Evolutionary conservation across 2,329 filamentous ascomycete genomes (phyloP).

Genomic region (Chaetomium olivaceum): DNA sequence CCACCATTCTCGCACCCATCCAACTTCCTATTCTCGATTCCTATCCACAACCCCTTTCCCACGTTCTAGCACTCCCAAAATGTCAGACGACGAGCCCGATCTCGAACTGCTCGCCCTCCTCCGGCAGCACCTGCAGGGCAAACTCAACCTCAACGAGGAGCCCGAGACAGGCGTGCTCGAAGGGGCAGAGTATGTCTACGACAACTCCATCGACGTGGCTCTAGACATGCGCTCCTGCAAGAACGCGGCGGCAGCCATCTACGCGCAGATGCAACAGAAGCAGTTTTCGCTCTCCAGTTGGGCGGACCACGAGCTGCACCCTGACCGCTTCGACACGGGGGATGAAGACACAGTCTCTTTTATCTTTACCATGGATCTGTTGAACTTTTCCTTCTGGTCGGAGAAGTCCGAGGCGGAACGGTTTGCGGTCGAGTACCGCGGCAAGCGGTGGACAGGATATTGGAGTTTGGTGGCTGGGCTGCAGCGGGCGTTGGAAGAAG

Average conservation of each 20-base stretch:
- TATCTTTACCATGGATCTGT: conserved; percentile 93
- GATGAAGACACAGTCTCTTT: conserved; percentile 82
- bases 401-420: conserved; percentile 67
- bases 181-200: conserved; percentile 81
- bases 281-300: conserved; percentile 82
- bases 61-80: conserved; percentile 8
- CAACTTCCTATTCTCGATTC: background rate
- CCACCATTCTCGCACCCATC: background rate
- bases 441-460: conserved; percentile 86
- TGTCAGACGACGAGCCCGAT: conserved; percentile 79
- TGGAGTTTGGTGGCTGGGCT: conserved; percentile 89
- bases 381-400: conserved; percentile 98
- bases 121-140: conserved; percentile 72
- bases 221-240: conserved; percentile 82
- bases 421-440: conserved; percentile 81
- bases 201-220: conserved; percentile 91
- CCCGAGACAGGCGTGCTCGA: conserved; percentile 81
- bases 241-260: conserved; percentile 76
- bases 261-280: conserved; percentile 78
- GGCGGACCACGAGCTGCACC: conserved; percentile 87
- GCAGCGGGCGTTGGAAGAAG: conserved; percentile 85
- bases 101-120: conserved; percentile 84
- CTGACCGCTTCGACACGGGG: conserved; percentile 60
- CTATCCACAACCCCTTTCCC: background rate
- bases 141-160: conserved; percentile 54